Evolutionary conservation across 306 rosid genomes (phyloP).

Genomic region (Fragaria nilgerrensis): DNA sequence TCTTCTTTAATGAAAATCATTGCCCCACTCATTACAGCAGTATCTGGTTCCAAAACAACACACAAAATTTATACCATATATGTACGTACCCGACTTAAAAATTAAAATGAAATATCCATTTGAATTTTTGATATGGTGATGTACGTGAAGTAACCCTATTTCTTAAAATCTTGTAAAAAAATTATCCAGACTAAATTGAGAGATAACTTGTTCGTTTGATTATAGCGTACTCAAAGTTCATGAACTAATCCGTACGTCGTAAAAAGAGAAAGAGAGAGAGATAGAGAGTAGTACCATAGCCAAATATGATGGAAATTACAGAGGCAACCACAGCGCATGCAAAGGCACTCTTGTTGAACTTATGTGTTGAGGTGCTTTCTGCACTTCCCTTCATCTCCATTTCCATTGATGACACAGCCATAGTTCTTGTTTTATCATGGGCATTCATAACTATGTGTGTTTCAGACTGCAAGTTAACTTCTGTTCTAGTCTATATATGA

Average conservation of each 20-base stretch:
- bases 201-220: too few species aligned
- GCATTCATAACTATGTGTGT: neutral
- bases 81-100: neutral
- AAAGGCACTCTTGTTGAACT: constrained; percentile 53
- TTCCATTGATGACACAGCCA: neutral
- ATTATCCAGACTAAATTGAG: too few species aligned
- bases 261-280: too few species aligned
- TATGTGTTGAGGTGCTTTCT: neutral
- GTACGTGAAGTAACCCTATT: too few species aligned
- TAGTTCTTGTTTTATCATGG: too few species aligned
- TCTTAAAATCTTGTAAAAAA: too few species aligned
- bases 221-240: too few species aligned
- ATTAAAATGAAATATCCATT: too few species aligned
- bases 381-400: constrained; percentile 20
- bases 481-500: neutral
- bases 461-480: neutral
- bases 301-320: constrained; percentile 54
- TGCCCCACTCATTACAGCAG: constrained; percentile 97
- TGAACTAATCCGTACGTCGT: too few species aligned
- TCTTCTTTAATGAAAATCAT: constrained; percentile 83
- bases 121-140: too few species aligned
- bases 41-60: constrained; percentile 36
- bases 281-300: constrained; percentile 33
- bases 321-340: constrained; percentile 53
- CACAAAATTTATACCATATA: neutral